Evolutionary conservation across 805 yeast genomes (phyloP), one percentile per base, ranked within the genome.

Genomic region (Saturnispora besseyi): DNA sequence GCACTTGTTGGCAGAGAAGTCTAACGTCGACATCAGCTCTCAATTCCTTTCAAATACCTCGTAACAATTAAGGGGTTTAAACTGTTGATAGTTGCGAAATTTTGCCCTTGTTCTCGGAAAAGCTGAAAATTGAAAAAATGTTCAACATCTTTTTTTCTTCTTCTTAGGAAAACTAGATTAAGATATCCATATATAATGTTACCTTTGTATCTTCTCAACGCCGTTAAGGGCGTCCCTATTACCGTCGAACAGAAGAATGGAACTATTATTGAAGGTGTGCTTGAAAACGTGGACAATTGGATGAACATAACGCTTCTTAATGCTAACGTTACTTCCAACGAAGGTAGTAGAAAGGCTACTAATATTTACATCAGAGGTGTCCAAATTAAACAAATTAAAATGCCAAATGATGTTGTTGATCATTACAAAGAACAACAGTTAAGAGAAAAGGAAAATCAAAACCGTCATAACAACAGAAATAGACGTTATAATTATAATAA

Each of bases 221-320:
- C 96, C 50, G 87, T 96, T 15, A 90, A 89, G 65, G 90, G 87
- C 51, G 90, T 87, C 61, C 85, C 89, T 36, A 76, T 93, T 60
- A 75, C 84, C 61, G 87, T 93, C 45, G 99, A 91, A 65, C 77
- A 93, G 62, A 93, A 93, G 66, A 82, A 84, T 50, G 96, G 98
- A 32, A 96, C 87, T 60, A 82, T 91, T 9, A 73, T 90, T 45
- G 84, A 84, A 60, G 99, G 99, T 46, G 78, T 77, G 50, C 72
- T 93, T 52, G 78, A 80, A 50, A 85, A 87, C 61, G 88, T 96
- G 59, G 99, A 93, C 65, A 82, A 87, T 37, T 87, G 95, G 89
- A 93, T 93, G 99, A 93, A 93, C 65, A 73, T 93, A 56, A 86
- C 96, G 1, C 73, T 93, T 48, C 74, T 74, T 32, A 82, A 89